Percentiles rank a stretch among this genome's conserved stretches.
Conservation (phyloP, 345 rosid species). For the Bruguiera sexangula region DNA sequence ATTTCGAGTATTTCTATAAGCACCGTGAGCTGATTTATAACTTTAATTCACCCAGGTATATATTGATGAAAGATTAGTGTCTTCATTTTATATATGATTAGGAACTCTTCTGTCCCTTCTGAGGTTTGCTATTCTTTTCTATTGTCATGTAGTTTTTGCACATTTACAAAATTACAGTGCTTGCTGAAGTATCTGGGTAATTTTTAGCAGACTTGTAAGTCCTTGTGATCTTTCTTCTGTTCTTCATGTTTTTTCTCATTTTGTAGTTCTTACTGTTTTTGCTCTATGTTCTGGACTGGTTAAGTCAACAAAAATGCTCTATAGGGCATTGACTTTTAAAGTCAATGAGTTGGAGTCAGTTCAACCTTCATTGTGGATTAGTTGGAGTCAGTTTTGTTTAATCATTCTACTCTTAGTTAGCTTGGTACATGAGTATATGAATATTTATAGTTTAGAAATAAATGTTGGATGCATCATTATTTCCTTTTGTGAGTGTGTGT, state of each 20-base stretch:
- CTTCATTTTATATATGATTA: neutral
- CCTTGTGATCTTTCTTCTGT: neutral
- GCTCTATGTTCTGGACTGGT: too few species aligned
- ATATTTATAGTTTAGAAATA: too few species aligned
- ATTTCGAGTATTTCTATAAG: neutral
- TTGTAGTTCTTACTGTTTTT: neutral
- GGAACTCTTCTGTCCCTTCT: neutral
- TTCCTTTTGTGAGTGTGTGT: too few species aligned
- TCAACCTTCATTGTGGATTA: conserved; percentile 3
- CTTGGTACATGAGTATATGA: too few species aligned
- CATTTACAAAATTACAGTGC: conserved; percentile 75
- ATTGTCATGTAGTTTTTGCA: conserved; percentile 55
- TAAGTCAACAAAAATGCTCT: too few species aligned
- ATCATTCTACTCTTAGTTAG: too few species aligned
- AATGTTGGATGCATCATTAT: too few species aligned
- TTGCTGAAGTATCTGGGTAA: conserved; percentile 76
- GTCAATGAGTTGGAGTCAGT: too few species aligned
- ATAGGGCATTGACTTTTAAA: too few species aligned
- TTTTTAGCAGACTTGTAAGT: conserved; percentile 73
- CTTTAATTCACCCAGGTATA: neutral
- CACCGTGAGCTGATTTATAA: neutral
- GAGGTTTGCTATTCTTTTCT: neutral
- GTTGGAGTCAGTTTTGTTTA: too few species aligned
- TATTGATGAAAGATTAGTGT: neutral
- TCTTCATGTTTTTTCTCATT: neutral